Percentiles rank a stretch among this genome's conserved stretches.
Conservation (phyloP, 257 asterid genomes). For the Fraxinus anomala region DNA sequence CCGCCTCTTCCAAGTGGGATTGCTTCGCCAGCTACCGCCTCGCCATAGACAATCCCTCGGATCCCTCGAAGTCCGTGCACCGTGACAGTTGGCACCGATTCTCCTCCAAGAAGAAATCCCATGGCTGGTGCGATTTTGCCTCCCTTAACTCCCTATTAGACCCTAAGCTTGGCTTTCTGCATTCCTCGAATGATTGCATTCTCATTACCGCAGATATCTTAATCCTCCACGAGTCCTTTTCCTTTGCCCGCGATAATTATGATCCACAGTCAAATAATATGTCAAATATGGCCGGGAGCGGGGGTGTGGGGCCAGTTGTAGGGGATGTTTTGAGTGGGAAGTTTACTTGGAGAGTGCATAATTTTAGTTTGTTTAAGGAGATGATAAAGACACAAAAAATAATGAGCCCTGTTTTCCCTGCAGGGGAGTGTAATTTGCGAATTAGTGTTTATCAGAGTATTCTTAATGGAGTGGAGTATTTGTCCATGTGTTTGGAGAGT, state of each 20-base stretch:
- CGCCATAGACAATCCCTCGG: conserved; percentile 67
- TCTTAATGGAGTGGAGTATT: conserved; percentile 81
- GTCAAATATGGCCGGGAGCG: conserved; percentile 47
- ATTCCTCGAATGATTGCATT: conserved; percentile 65
- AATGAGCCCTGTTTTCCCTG: conserved; percentile 96
- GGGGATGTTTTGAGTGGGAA: conserved; percentile 91
- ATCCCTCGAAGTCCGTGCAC: conserved; percentile 76
- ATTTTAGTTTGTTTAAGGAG: conserved; percentile 90
- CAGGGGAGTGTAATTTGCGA: conserved; percentile 96
- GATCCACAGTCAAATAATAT: conserved; percentile 67
- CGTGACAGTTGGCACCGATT: conserved; percentile 99
- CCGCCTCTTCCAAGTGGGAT: conserved; percentile 91
- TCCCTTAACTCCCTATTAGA: conserved; percentile 72
- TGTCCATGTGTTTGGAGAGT: conserved; percentile 99
- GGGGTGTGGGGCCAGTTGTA: conserved; percentile 51
- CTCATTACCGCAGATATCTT: conserved; percentile 87
- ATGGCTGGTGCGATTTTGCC: conserved; percentile 99
- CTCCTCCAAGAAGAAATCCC: conserved; percentile 91
- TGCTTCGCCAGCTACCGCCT: conserved; percentile 97
- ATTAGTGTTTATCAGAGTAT: conserved; percentile 96
- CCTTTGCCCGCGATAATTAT: conserved; percentile 79
- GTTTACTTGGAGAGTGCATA: conserved; percentile 94
- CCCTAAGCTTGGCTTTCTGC: conserved; percentile 76
- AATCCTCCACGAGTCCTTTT: conserved; percentile 81
- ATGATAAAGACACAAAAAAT: conserved; percentile 98